Evolutionary conservation across 2,329 filamentous ascomycete species (phyloP).

Genomic region (Meredithiella fracta): DNA sequence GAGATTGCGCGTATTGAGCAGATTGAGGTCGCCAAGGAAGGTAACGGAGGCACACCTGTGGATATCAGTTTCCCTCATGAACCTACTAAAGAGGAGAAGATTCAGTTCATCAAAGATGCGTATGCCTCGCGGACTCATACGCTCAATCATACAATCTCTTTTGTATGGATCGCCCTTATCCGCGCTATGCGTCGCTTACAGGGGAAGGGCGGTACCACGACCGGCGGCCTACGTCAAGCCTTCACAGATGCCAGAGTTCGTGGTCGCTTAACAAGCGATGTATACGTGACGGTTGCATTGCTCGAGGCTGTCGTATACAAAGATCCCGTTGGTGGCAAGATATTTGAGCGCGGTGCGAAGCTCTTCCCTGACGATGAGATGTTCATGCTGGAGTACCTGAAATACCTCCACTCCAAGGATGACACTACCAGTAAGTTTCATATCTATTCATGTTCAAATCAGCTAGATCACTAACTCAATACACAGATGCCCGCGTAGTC

Average conservation of each 20-base stretch:
- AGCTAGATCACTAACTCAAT: conserved; percentile 15
- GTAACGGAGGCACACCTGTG: conserved; percentile 23
- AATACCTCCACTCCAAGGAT: conserved; percentile 80
- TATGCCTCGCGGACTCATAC: conserved; percentile 57
- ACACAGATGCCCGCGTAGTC: conserved; percentile 72
- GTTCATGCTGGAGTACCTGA: conserved; percentile 90
- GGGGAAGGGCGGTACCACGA: conserved; percentile 50
- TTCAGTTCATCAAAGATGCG: conserved; percentile 44
- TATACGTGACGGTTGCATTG: conserved; percentile 83
- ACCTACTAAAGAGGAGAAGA: conserved; percentile 41
- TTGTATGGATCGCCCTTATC: conserved; percentile 88
- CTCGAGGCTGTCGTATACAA: conserved; percentile 96
- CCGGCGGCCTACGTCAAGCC: conserved; percentile 71
- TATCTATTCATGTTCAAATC: too few species aligned
- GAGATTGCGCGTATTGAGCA: conserved; percentile 43
- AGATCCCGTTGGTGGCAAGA: conserved; percentile 79
- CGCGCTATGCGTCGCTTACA: conserved; percentile 88
- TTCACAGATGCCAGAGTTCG: conserved; percentile 78
- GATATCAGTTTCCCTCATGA: conserved; percentile 10
- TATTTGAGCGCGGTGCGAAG: conserved; percentile 85
- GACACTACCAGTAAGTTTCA: conserved; percentile 73
- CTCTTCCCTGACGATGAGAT: conserved; percentile 86
- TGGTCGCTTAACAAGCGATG: conserved; percentile 80
- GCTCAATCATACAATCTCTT: conserved; percentile 73
- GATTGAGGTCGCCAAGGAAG: conserved; percentile 23